Conservation (phyloP, 306 rosid genomes). For the Vigna unguiculata region DNA sequence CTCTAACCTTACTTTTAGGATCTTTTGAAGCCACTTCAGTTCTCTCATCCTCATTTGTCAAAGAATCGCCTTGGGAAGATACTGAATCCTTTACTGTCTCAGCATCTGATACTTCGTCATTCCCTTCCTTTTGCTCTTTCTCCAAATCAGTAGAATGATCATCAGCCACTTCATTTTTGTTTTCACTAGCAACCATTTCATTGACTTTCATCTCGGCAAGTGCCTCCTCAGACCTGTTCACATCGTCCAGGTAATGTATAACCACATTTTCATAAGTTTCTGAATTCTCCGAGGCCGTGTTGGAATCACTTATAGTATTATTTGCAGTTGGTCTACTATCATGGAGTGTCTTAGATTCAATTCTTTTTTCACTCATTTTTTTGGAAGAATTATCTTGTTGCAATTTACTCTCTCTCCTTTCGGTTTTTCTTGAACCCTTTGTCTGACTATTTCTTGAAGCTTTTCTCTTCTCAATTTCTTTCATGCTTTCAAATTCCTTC, state of each 20-base stretch:
- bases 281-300: constrained; percentile 58
- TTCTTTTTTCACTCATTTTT: constrained; percentile 61
- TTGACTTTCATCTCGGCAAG: constrained; percentile 57
- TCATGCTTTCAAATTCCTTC: constrained; percentile 63
- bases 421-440: constrained; percentile 63
- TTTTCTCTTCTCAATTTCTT: constrained; percentile 76
- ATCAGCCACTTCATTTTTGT: constrained; percentile 58
- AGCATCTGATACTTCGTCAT: constrained; percentile 76
- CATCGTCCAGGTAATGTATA: constrained; percentile 73
- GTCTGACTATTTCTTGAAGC: constrained; percentile 60
- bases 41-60: constrained; percentile 66
- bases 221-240: constrained; percentile 66
- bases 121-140: constrained; percentile 62
- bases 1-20: constrained; percentile 49
- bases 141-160: constrained; percentile 66
- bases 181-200: constrained; percentile 54
- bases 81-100: constrained; percentile 72
- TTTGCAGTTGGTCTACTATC: constrained; percentile 51
- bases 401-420: constrained; percentile 61
- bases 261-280: constrained; percentile 66
- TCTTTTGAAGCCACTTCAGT: constrained; percentile 60
- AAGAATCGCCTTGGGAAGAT: constrained; percentile 77
- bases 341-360: constrained; percentile 53
- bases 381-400: constrained; percentile 59
- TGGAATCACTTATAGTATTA: constrained; percentile 58